Conservation (phyloP, 805 yeast species). For the Wickerhamiella shivajii region DNA sequence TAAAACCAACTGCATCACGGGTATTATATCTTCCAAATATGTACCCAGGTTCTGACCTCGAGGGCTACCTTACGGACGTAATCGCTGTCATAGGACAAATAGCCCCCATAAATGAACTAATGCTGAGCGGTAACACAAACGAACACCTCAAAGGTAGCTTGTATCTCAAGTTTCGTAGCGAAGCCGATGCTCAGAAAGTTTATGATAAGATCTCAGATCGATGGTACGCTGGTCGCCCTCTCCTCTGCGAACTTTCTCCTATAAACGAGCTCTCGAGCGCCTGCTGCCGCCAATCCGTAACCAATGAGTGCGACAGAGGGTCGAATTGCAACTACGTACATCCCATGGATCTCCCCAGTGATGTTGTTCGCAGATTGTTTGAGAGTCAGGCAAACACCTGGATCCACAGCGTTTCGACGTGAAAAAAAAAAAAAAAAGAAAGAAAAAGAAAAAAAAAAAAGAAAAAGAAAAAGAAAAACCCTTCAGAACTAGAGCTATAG, state of each 20-base stretch:
- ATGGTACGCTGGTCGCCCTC: conserved; percentile 72
- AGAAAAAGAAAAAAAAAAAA: neutral
- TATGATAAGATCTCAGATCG: conserved; percentile 50
- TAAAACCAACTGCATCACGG: conserved; percentile 47
- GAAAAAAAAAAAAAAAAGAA: neutral
- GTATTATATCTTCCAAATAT: conserved; percentile 53
- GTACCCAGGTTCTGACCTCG: conserved; percentile 32
- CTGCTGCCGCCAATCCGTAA: conserved; percentile 57
- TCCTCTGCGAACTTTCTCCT: conserved; percentile 67
- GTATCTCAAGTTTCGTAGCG: conserved; percentile 44
- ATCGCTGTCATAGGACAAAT: conserved; percentile 42
- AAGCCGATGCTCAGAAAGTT: conserved; percentile 46
- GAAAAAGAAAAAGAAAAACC: neutral
- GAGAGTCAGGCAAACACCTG: conserved; percentile 24
- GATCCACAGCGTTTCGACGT: neutral
- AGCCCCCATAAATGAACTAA: conserved; percentile 43
- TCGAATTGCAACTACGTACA: conserved; percentile 75
- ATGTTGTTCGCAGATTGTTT: conserved; percentile 31
- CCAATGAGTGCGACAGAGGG: conserved; percentile 56
- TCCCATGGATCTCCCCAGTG: conserved; percentile 39
- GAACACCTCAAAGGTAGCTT: conserved; percentile 80
- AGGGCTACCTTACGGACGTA: conserved; percentile 49
- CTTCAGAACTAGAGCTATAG: neutral
- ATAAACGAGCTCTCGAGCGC: conserved; percentile 57
- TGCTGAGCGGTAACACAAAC: conserved; percentile 71